These are phyloP conservation scores for Ensete ventricosum DNA, from an alignment of 176 grass and related monocot species.

Conservation along the genomic window DNA sequence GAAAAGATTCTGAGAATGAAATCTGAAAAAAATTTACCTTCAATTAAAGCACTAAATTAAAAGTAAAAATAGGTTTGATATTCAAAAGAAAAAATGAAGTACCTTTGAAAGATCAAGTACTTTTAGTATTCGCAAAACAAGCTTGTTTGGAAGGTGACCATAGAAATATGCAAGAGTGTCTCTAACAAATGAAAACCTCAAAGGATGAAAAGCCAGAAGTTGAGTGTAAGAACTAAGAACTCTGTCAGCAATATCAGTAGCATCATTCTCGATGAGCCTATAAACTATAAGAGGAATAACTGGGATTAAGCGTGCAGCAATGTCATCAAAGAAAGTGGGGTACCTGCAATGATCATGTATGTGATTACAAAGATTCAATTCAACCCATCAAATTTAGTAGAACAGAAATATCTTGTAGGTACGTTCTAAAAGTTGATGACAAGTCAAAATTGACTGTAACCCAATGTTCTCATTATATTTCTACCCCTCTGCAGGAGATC, in stretches of 20 bases:
- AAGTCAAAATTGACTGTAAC: too few relatives aligned
- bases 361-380: not conserved
- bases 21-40: constrained; percentile 39
- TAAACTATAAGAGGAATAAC: constrained; percentile 93
- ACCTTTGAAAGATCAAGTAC: constrained; percentile 82
- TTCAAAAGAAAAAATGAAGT: not conserved
- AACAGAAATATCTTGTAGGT: too few relatives aligned
- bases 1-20: constrained; percentile 78
- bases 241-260: constrained; percentile 72
- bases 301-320: constrained; percentile 76
- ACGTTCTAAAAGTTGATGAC: too few relatives aligned
- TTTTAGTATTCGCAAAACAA: constrained; percentile 79
- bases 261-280: constrained; percentile 92
- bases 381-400: constrained; percentile 10
- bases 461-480: too few relatives aligned
- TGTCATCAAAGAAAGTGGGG: constrained; percentile 95
- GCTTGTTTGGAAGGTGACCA: constrained; percentile 71
- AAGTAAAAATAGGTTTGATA: not conserved
- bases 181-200: constrained; percentile 92
- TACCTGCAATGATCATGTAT: constrained; percentile 53
- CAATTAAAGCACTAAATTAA: not conserved
- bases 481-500: too few relatives aligned
- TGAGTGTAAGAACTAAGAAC: constrained; percentile 75
- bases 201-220: constrained; percentile 79
- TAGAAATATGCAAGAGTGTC: constrained; percentile 99